Evolutionary conservation across 225 moss, liverwort and hornwort species (phyloP).

Genomic region (Ulota crispa): DNA sequence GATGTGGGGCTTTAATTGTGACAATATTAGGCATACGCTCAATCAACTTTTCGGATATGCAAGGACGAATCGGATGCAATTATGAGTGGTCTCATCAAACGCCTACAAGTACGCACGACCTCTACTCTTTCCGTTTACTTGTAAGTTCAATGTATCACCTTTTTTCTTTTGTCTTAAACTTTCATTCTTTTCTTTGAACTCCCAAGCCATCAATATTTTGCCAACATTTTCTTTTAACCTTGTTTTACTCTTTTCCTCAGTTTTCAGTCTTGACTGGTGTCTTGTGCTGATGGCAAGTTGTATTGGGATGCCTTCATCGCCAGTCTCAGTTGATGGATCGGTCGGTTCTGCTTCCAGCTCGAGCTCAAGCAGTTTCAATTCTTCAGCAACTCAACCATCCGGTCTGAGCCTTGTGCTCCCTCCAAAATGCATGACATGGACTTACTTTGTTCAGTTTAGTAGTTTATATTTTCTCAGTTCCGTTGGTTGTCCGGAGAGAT

Average conservation of each 20-base stretch:
- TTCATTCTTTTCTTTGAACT: slow-evolving; percentile 12
- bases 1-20: slow-evolving; percentile 34
- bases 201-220: not conserved
- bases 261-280: not conserved
- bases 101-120: slow-evolving; percentile 57
- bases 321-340: slow-evolving; percentile 81
- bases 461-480: slow-evolving; percentile 6
- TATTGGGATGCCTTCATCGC: not conserved
- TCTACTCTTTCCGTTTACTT: slow-evolving; percentile 6
- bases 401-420: slow-evolving; percentile 50
- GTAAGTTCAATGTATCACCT: not conserved
- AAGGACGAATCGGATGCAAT: slow-evolving; percentile 83
- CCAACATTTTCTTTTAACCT: slow-evolving; percentile 2
- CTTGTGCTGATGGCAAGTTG: slow-evolving; percentile 21
- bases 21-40: slow-evolving; percentile 72
- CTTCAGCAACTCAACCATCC: slow-evolving; percentile 70
- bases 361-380: slow-evolving; percentile 77
- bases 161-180: not conserved
- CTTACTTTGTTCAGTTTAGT: slow-evolving; percentile 12
- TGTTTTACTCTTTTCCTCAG: slow-evolving; percentile 1
- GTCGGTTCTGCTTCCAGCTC: slow-evolving; percentile 48
- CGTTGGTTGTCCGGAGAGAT: slow-evolving; percentile 7
- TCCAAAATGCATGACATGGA: slow-evolving; percentile 19
- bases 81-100: slow-evolving; percentile 55
- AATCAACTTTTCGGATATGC: slow-evolving; percentile 79